Percentiles rank a stretch among this genome's conserved stretches.
These are phyloP conservation scores for Backusella circina DNA, from an alignment of 192 early-diverging fungal species.

Conservation along the genomic window DNA sequence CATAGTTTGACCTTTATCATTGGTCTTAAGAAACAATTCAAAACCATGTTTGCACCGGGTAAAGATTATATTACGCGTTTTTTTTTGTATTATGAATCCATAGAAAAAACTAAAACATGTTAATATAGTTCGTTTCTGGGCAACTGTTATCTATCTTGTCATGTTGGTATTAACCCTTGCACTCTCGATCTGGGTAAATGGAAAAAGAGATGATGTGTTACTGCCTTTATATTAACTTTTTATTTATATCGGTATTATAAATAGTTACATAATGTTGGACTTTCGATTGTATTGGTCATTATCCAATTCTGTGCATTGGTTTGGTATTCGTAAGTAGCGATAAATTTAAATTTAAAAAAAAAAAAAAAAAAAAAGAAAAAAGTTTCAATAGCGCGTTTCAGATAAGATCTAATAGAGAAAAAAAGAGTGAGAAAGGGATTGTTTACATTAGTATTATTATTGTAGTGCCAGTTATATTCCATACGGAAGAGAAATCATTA, in stretches of 20 bases:
- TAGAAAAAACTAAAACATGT: neutral
- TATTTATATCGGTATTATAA: neutral
- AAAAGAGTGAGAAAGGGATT: neutral
- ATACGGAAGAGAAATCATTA: constrained; percentile 63
- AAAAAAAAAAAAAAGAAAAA: no score
- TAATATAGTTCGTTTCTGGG: constrained; percentile 18
- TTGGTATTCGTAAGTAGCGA: constrained; percentile 61
- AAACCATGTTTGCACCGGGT: constrained; percentile 77
- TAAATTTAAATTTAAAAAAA: no score
- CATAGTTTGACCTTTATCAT: constrained; percentile 84
- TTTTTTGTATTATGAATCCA: neutral
- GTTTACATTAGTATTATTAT: neutral
- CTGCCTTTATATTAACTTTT: neutral
- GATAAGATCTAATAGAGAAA: no score
- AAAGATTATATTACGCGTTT: neutral
- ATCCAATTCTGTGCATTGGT: constrained; percentile 88
- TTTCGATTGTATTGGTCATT: constrained; percentile 80
- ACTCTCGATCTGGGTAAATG: constrained; percentile 16
- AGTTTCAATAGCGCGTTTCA: no score
- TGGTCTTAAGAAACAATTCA: constrained; percentile 83
- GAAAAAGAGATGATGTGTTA: neutral
- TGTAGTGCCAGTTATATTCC: constrained; percentile 87
- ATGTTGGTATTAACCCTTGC: constrained; percentile 48
- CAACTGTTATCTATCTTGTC: constrained; percentile 23
- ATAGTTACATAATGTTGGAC: neutral